Base-by-base conservation (phyloP, 805 yeast species). In the Saccharomycopsis olivae region DNA sequence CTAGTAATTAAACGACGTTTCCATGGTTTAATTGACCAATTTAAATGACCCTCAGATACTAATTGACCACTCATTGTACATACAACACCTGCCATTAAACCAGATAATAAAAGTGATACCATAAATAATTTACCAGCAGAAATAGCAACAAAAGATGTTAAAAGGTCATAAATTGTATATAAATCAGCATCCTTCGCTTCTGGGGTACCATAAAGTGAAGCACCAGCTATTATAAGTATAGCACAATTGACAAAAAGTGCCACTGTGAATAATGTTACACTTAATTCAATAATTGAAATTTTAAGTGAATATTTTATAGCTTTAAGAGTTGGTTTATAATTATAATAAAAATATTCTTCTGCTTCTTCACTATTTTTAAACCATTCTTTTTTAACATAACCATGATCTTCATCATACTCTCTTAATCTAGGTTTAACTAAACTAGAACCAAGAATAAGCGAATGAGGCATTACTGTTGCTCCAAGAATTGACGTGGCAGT, bases 391-490 rank as follows among this genome's bases (percentile, higher is more conserved):
- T 21, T 24, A 6, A 34, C 29, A 3, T 19, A n/a, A 9, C 36
- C 36, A 23, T 44, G 33, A 9, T 37, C 18, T n/a, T 43, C 40
- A 55, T 30, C 96, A 53, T 64, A 85, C 34, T 84, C 94, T 50
- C 82, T 73, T 39, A 87, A 62, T 46, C 96, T 68, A 4, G 95
- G 79, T 55, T 86, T 94, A 4, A 84, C 95, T 40, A 88, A 73
- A 11, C 95, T 94, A 1, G 89, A 78, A 1, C 96, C 96, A 34
- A 87, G 66, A 53, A 81, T 87, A 37, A 87, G 63, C 2, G 92
- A 80, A 55, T 88, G 96, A 5, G 96, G 96, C 96, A 87, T 87
- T 19, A 88, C 89, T 2, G 95, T 87, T 18, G 95, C 94, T 23
- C 96, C 96, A 44, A 88, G 62, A 41, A 88, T 79, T 17, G 95